Conservation (phyloP, 208 protist genomes). For the Acanthamoeba sp. region DNA sequence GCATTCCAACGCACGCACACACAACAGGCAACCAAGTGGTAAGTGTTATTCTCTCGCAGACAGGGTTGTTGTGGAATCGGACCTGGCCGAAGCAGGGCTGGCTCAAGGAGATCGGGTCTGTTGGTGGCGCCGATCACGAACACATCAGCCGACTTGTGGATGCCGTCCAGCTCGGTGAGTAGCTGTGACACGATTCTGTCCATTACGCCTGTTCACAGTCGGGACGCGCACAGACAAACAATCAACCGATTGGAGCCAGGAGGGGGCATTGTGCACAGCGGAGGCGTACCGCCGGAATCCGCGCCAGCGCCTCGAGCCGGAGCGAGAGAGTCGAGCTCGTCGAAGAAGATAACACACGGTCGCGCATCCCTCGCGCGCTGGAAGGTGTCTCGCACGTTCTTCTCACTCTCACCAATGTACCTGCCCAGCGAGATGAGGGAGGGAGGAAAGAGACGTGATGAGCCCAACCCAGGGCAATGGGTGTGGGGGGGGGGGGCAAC, state of each 20-base stretch:
- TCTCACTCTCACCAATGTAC: slow-evolving; percentile 91
- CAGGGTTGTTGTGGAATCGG: too few relatives aligned
- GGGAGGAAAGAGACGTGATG: background rate
- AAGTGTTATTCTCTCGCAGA: too few relatives aligned
- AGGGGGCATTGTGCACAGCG: too few relatives aligned
- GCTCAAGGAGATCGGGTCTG: slow-evolving; percentile 88
- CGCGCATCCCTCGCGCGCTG: slow-evolving; percentile 81
- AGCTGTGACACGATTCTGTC: slow-evolving; percentile 91
- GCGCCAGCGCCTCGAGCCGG: slow-evolving; percentile 86
- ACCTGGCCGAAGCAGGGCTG: slow-evolving; percentile 88
- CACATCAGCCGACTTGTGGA: slow-evolving; percentile 81
- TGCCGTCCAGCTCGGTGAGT: slow-evolving; percentile 90
- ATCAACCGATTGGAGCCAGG: too few relatives aligned
- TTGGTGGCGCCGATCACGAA: slow-evolving; percentile 91
- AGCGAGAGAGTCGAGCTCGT: slow-evolving; percentile 91
- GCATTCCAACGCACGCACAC: background rate
- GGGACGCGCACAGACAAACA: slow-evolving; percentile 88
- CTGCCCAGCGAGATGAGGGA: background rate
- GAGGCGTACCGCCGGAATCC: slow-evolving; percentile 80
- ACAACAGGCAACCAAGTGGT: too few relatives aligned
- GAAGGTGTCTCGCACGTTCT: slow-evolving; percentile 91
- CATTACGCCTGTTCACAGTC: slow-evolving; percentile 83
- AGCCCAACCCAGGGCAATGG: background rate
- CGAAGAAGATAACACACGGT: slow-evolving; percentile 92
- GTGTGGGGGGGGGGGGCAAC: background rate